Percentiles rank a stretch among this genome's conserved stretches.
phyloP scores from a whole-genome alignment of 768 basidiomycete species.

The Pulveroboletus ravenelii region DNA sequence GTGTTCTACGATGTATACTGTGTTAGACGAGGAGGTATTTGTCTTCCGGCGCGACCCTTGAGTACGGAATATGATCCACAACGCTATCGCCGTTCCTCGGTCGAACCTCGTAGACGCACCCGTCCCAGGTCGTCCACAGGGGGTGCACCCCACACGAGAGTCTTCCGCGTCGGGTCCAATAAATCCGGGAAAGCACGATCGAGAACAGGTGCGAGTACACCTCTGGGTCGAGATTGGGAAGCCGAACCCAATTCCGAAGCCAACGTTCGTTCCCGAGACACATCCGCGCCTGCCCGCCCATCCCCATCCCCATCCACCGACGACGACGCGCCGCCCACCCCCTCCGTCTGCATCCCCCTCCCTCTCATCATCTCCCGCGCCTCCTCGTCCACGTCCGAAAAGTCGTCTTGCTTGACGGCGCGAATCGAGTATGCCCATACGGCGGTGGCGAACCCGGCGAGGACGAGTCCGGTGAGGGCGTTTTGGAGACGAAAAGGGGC shows the following conservation, averaged over 20 bases:
- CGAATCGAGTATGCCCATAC: slow-evolving; percentile 92
- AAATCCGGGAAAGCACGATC: slow-evolving; percentile 45
- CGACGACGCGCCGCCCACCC: not conserved
- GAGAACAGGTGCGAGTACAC: slow-evolving; percentile 42
- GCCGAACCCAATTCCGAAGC: not conserved
- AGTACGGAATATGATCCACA: too few species aligned
- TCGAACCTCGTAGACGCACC: slow-evolving; percentile 19
- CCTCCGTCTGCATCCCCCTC: slow-evolving; percentile 10
- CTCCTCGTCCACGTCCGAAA: slow-evolving; percentile 81
- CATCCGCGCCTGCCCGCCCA: not conserved
- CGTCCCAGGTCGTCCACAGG: slow-evolving; percentile 58
- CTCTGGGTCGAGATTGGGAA: slow-evolving; percentile 29
- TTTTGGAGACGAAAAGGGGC: slow-evolving; percentile 79
- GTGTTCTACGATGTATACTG: not conserved
- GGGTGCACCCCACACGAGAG: slow-evolving; percentile 70
- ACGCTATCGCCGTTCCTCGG: not conserved
- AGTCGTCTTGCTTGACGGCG: slow-evolving; percentile 91
- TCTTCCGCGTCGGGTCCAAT: slow-evolving; percentile 58
- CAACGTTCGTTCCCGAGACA: not conserved
- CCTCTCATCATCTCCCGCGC: slow-evolving; percentile 50
- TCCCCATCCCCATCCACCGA: too few species aligned
- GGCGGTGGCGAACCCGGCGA: slow-evolving; percentile 71
- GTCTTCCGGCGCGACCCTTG: not conserved
- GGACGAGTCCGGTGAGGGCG: slow-evolving; percentile 65
- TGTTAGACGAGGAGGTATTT: not conserved